Evolutionary conservation across 139 green algal genomes (phyloP), one percentile per base, ranked within the genome.

Genomic region (Picochlorum costavermella): DNA sequence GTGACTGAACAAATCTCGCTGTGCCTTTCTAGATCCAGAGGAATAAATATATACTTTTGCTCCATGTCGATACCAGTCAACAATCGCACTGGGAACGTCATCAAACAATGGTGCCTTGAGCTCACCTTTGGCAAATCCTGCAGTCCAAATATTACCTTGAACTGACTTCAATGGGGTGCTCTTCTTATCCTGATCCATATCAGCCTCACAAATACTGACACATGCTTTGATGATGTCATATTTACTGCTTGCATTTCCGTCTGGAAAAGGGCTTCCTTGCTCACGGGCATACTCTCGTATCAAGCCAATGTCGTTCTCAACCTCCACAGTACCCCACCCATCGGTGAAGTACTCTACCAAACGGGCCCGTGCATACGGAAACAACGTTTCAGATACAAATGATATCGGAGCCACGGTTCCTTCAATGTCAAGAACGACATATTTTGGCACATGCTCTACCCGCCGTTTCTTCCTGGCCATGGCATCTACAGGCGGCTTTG

Each of bases 21-120:
- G 84, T 3, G 82, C 82, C 26, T 74, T 50, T 20, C 88, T 64
- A 36, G 75, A 87, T 48, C 91, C 91, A 45, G 77, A 91, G 48
- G 80, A 91, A 79, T 96, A 97, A 76, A 97, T 96, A 84, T 98
- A 98, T 0, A 72, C 85, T 66, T 95, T 94, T 62, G 94, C 69
- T 56, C 89, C 89, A 16, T 55, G 33, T 28, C 29, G 46, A n/a
- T 75, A 64, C 84, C 85, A 93, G 56, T 79, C 68, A 16, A 69
- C 70, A 58, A 97, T 75, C 26, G 79, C 84, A 20, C 83, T 75
- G 3, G 83, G 82, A 25, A 95, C 88, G 56, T 97, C 91, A 2
- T 60, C 48, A 72, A 85, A 97, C 44, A 97, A 76, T 69, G 86
- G 67, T 3, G 74, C 83, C 8, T 61, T 61, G 53, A 97, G 74